Base-by-base conservation (phyloP, 1,284 basidiomycete genomes). In the Phlebopus sp. region DNA sequence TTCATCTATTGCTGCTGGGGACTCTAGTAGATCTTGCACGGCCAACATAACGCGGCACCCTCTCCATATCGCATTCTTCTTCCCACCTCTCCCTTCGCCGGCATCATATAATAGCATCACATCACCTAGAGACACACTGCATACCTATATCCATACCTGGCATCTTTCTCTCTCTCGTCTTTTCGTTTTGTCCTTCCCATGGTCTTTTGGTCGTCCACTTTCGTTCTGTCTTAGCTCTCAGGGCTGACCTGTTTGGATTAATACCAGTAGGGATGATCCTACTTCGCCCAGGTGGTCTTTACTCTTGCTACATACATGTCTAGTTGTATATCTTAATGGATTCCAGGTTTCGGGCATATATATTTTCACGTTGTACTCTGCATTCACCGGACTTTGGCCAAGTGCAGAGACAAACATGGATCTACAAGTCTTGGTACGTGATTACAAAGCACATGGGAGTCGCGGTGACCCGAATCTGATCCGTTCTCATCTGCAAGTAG, bases 141-240 rank as follows among this genome's bases (percentile, higher is more conserved):
- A 67, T 66, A 63, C 59, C 58, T 63, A 49, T 64, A 63, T 57
- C 63, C 62, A 67, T 66, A 63, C 61, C 63, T 58, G 52, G 63
- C 62, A 66, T 67, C 53, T 52, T 36, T 52, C 42, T 32, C 44
- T 23, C 15, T 37, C 32, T 43, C 21, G 21, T 23, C 21, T 23
- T 6, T 34, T 46, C 36, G 25, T 19, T 39, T 42, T 29, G 27
- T 29, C 9, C 9, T 29, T 27, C 52, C 34, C 36, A 32, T 48
- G 48, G 27, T 53, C 45, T 50, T 54, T 60, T 48, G 54, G 59
- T 55, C 37, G 23, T 39, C 50, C 49, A 42, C 42, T 23, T 29
- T 49, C 29, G 31, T 41, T 48, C 47, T 49, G 47, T 48, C n/a
- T 14, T 35, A 8, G 57, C 57, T 54, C 23, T 62, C 57, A 15